Base-by-base conservation (phyloP, 208 protist species). In the Acanthamoeba polyphaga region DNA sequence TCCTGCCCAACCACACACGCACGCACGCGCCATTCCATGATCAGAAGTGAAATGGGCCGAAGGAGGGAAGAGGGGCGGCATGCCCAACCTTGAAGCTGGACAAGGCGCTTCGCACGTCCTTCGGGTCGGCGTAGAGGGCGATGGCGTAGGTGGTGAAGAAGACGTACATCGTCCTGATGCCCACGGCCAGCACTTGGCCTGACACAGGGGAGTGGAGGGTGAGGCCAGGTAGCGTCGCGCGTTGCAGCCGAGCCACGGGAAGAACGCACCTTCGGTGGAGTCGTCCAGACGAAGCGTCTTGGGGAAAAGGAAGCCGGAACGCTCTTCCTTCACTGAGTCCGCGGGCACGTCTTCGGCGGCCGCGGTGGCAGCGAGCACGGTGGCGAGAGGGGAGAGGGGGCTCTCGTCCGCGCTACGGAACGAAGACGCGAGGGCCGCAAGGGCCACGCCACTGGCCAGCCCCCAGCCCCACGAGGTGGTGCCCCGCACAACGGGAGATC, bases 121-220 rank as follows among this genome's bases (percentile, higher is more conserved):
- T 70, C 27, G 87, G 87, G 43, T 92, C 87, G 29, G 32, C 87
- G 46, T 92, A 92, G 64, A 92, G 62, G 24, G 27, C 87, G n/a
- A 92, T 78, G 29, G 87, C 87, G 49, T 92, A 92, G 53, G 87
- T 92, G 46, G 87, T 78, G 62, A 92, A 92, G 70, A 92, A 55
- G 32, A 92, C 64, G 87, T 70, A 92, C 87, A 92, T 92, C 34
- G 19, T 92, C 87, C 58, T 72, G 38, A 78, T 58, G 62, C 87
- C 64, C 19, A 92, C 64, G 32, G 66, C 64, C 60, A 78, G 38
- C 43, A 92, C 87, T 51, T 78, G 64, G 43, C 66, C 66, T 78
- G 29, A 24, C 78, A 27, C 38, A 24, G 7, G 27, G 7, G 78
- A 87, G 46, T 55, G 78, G 55, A n/a, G 8, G 74, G 32, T 53